Evolutionary conservation across 1,284 basidiomycete genomes (phyloP).

Genomic region (Marasmius tenuissimus): DNA sequence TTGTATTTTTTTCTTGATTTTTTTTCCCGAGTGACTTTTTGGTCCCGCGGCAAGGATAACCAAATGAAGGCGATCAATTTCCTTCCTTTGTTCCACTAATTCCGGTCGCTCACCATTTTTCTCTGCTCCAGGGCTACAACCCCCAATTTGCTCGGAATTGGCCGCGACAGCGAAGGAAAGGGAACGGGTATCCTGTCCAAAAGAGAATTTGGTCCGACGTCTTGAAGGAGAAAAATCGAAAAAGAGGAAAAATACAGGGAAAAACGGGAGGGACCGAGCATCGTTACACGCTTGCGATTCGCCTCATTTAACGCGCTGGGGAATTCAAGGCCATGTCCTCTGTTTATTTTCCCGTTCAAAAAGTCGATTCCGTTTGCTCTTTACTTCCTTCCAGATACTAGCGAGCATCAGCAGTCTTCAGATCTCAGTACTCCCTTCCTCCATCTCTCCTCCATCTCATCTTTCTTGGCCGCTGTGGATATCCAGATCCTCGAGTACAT

Average conservation of each 20-base stretch:
- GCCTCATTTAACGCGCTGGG: neutral
- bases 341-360: neutral
- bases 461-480: neutral
- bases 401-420: neutral
- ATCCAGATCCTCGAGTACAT: neutral
- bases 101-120: neutral
- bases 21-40: neutral
- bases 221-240: neutral
- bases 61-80: constrained; percentile 1
- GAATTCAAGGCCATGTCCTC: neutral
- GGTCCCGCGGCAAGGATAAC: neutral
- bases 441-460: neutral
- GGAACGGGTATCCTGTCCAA: neutral
- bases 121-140: neutral
- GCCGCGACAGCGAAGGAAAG: neutral
- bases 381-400: neutral
- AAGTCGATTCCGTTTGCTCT: neutral
- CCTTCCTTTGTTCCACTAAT: neutral
- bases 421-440: neutral
- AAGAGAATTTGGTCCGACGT: neutral
- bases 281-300: neutral
- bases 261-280: neutral
- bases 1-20: neutral
- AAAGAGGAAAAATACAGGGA: neutral
- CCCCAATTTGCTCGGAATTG: neutral